Percentiles rank a stretch among this genome's conserved stretches.
Conservation (phyloP, 352 stramenopile genomes). For the Phytophthora tentaculata region DNA sequence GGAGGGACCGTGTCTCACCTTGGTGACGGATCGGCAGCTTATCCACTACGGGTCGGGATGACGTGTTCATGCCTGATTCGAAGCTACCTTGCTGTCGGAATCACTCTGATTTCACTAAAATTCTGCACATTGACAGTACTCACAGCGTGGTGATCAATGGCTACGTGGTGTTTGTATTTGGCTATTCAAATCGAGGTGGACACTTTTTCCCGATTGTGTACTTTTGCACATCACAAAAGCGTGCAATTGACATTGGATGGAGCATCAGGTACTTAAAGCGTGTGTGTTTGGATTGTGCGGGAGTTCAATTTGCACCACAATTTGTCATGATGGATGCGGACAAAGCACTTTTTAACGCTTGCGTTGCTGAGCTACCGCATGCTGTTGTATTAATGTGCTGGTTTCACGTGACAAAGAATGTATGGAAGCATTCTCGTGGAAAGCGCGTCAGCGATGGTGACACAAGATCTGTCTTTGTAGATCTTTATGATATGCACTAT, state of each 20-base stretch:
- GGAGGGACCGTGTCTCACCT: too few species aligned
- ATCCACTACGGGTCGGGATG: too few species aligned
- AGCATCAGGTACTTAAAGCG: not conserved
- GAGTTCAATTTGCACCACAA: not conserved
- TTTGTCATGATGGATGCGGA: constrained; percentile 12
- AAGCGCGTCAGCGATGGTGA: not conserved
- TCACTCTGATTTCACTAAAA: too few species aligned
- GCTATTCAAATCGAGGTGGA: not conserved
- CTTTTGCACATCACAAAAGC: constrained; percentile 17
- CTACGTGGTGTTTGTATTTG: constrained; percentile 11
- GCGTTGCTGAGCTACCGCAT: not conserved
- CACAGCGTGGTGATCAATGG: constrained; percentile 6
- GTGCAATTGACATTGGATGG: constrained; percentile 10
- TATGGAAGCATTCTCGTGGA: not conserved
- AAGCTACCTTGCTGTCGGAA: too few species aligned
- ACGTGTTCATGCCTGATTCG: too few species aligned
- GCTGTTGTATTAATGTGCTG: not conserved
- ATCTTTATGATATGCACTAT: not conserved
- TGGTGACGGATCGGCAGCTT: too few species aligned
- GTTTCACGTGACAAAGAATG: not conserved
- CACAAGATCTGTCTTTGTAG: not conserved
- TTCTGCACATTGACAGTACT: too few species aligned
- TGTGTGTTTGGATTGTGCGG: constrained; percentile 1
- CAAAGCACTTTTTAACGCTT: constrained; percentile 12
- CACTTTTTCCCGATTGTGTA: constrained; percentile 2